Base-by-base conservation (phyloP, 1,139 yeast species). In the Kazachstania sp. region DNA sequence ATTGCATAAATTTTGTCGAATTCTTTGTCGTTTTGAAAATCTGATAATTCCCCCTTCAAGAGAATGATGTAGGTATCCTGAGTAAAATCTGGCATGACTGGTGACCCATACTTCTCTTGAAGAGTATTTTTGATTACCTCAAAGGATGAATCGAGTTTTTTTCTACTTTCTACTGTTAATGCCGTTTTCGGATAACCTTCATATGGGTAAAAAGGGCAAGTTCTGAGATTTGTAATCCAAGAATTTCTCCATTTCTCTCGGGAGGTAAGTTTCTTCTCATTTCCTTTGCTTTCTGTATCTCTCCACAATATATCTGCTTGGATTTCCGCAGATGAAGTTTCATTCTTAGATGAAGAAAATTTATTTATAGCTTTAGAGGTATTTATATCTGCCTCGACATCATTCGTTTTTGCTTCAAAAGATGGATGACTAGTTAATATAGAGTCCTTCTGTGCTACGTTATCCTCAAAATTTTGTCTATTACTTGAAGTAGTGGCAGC, bases 171-270 rank as follows among this genome's bases (percentile, higher is more conserved):
- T 20, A 2, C 36, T 12, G 35, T 6, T 13, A 30, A 15, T 13
- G 11, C 5, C 5, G 15, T 39, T 3, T 34, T 15, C 16, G 42
- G 35, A 4, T 29, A 29, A 7, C 16, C 42, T 30, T 44, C 45
- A 26, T 36, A 36, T 12, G 41, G 26, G 30, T 42, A 48, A 4
- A 48, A 23, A 11, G 26, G 15, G 18, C 41, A 40, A 11, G 32
- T 11, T 19, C 40, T 40, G 11, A 46, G 36, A 18, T 38, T 46
- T 11, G 11, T 13, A 18, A 11, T 31, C 51, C 51, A 49, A n/a
- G 46, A 44, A 2, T 37, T 41, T 31, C 39, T 40, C 51, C 51
- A 49, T 9, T 9, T 11, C 2, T 32, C 41, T 35, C 36, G 46
- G 3, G 42, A 39, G 30, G 19, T 20, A 9, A 19, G 4, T 4